Evolutionary conservation across 805 yeast species (phyloP).

Genomic region (Torulaspora gathmanii): DNA sequence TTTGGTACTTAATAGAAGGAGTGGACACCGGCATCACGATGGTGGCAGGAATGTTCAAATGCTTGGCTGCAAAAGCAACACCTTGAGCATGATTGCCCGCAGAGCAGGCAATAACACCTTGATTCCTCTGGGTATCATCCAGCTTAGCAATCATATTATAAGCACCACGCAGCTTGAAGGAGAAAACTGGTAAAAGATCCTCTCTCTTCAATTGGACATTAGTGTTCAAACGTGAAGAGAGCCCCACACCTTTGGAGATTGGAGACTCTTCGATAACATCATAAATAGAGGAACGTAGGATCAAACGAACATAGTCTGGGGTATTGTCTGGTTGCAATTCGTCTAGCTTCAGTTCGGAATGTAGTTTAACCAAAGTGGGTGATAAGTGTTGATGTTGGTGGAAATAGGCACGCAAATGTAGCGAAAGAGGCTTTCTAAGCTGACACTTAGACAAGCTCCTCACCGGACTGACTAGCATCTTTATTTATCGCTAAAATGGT

Average conservation of each 20-base stretch:
- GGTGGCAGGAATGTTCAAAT: constrained; percentile 84
- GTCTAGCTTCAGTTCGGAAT: constrained; percentile 34
- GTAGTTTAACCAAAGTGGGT: constrained; percentile 26
- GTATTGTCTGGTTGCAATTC: constrained; percentile 58
- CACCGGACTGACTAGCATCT: constrained; percentile 7
- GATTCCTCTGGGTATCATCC: constrained; percentile 50
- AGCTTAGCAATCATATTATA: constrained; percentile 93
- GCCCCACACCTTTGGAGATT: constrained; percentile 63
- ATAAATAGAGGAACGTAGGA: constrained; percentile 87
- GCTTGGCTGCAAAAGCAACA: constrained; percentile 86
- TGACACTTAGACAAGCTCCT: constrained; percentile 3
- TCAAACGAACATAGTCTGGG: constrained; percentile 92
- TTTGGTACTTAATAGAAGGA: constrained; percentile 88
- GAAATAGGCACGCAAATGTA: constrained; percentile 16
- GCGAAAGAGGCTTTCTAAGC: constrained; percentile 4
- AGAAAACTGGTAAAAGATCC: constrained; percentile 89
- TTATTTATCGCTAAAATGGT: neutral
- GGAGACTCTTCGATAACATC: constrained; percentile 94
- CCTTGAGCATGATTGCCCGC: constrained; percentile 99
- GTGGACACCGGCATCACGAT: constrained; percentile 98
- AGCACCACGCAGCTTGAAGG: constrained; percentile 96
- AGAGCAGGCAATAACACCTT: constrained; percentile 95
- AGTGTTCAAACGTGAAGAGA: constrained; percentile 71
- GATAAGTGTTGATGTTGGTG: constrained; percentile 19
- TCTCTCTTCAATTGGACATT: constrained; percentile 82